Percentiles rank a stretch among this genome's conserved stretches.
These are phyloP conservation scores for Microcyclosporella mali DNA, from an alignment of 2,329 filamentous ascomycete genomes.

Conservation along the genomic window DNA sequence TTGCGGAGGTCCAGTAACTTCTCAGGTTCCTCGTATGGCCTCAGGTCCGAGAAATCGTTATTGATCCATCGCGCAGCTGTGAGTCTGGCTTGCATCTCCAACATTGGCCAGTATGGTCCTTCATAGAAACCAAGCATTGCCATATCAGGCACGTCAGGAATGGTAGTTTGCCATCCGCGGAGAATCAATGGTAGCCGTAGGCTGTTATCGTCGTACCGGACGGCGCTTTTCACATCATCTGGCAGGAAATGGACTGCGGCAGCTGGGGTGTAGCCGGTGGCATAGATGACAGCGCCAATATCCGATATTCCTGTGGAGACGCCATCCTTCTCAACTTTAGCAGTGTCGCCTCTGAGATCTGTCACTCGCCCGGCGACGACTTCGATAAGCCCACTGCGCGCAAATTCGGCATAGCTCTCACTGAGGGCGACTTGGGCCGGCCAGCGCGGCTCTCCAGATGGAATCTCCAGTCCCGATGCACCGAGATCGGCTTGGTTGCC, in stretches of 20 bases:
- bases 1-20: conserved; percentile 48
- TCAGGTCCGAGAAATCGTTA: conserved; percentile 26
- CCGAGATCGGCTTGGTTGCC: conserved; percentile 38
- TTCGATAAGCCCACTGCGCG: conserved; percentile 53
- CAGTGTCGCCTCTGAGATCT: conserved; percentile 15
- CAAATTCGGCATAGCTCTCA: conserved; percentile 67
- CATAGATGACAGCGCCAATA: conserved; percentile 63
- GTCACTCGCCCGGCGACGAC: conserved; percentile 35
- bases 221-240: conserved; percentile 45
- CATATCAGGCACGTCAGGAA: conserved; percentile 54
- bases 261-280: conserved; percentile 66
- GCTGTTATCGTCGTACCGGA: conserved; percentile 54
- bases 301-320: conserved; percentile 39
- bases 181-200: conserved; percentile 58
- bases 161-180: conserved; percentile 42
- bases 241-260: conserved; percentile 61
- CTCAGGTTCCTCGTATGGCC: conserved; percentile 36
- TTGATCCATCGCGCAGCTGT: conserved; percentile 56
- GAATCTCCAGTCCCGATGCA: conserved; percentile 19
- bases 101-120: conserved; percentile 78
- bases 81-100: conserved; percentile 77
- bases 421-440: conserved; percentile 55
- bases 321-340: conserved; percentile 1
- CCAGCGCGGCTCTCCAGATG: conserved; percentile 12
- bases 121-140: conserved; percentile 82